A percentile compares a stretch with the other conserved stretches of the same genome.
These are phyloP conservation scores for Mycena vitilis DNA, from an alignment of 768 basidiomycete species.

Conservation along the genomic window DNA sequence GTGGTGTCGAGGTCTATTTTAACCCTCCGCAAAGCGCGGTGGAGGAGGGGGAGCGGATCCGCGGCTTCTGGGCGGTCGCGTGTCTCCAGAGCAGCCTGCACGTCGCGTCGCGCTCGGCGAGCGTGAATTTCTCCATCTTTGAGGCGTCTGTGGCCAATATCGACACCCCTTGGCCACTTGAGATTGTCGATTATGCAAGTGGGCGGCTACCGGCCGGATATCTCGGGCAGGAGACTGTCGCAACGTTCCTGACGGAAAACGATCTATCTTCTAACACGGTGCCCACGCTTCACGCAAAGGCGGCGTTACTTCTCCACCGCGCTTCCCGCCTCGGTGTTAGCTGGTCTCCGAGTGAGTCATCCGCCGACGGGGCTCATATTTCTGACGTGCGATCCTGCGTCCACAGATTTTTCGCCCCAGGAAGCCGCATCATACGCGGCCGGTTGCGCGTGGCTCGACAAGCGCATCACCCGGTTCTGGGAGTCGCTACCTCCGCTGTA, in stretches of 20 bases:
- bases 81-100: slow-evolving; percentile 21
- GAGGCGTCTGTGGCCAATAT: slow-evolving; percentile 26
- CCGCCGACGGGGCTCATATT: background rate
- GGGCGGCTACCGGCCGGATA: slow-evolving; percentile 6
- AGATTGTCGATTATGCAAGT: slow-evolving; percentile 12
- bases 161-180: slow-evolving; percentile 39
- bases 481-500: slow-evolving; percentile 11
- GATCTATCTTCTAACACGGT: background rate
- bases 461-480: slow-evolving; percentile 18
- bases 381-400: background rate
- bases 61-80: slow-evolving; percentile 35
- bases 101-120: slow-evolving; percentile 11
- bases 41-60: slow-evolving; percentile 35
- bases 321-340: slow-evolving; percentile 1
- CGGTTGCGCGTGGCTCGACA: slow-evolving; percentile 5
- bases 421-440: background rate
- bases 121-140: slow-evolving; percentile 25
- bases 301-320: slow-evolving; percentile 18
- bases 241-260: slow-evolving; percentile 6
- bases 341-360: slow-evolving; percentile 2
- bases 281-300: slow-evolving; percentile 18
- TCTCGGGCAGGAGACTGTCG: slow-evolving; percentile 8
- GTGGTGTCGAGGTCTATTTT: too few relatives aligned
- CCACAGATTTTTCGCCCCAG: slow-evolving; percentile 6
- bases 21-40: background rate